phyloP scores from a whole-genome alignment of 305 asterid genomes.

The Fraxinus floribunda region DNA sequence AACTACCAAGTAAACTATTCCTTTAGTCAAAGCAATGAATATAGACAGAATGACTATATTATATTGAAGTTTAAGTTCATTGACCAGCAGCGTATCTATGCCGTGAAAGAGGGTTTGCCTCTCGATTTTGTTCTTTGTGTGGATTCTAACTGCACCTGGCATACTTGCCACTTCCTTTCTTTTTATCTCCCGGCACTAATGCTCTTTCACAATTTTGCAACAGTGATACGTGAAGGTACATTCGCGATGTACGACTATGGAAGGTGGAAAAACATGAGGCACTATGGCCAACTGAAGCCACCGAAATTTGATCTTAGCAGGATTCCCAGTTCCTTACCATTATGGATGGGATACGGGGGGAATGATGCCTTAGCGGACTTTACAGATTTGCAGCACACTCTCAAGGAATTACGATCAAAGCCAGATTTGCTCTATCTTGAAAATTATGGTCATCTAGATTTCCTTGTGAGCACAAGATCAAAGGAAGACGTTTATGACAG shows the following conservation, averaged over 20 bases:
- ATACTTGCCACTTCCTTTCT: background rate
- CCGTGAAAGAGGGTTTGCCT: background rate
- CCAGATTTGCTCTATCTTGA: constrained; percentile 76
- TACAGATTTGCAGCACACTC: constrained; percentile 63
- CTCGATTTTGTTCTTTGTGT: background rate
- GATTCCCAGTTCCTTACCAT: constrained; percentile 71
- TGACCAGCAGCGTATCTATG: background rate
- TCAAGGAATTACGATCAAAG: constrained; percentile 51
- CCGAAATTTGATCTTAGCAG: constrained; percentile 67
- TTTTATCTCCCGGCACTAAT: constrained; percentile 14
- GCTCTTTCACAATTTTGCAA: constrained; percentile 11
- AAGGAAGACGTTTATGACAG: constrained; percentile 72
- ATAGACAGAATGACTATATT: background rate
- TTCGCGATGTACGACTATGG: constrained; percentile 88
- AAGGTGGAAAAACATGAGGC: constrained; percentile 54
- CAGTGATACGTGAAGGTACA: constrained; percentile 94
- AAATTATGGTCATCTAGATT: constrained; percentile 85
- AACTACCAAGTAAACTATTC: background rate
- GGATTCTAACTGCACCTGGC: background rate
- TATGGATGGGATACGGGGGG: constrained; percentile 96
- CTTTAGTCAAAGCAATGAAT: background rate
- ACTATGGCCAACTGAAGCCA: constrained; percentile 59
- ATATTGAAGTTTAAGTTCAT: background rate
- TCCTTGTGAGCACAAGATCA: constrained; percentile 62
- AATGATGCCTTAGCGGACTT: constrained; percentile 80